Evolutionary conservation across 257 asterid genomes (phyloP).

Genomic region (Penstemon eatonii): DNA sequence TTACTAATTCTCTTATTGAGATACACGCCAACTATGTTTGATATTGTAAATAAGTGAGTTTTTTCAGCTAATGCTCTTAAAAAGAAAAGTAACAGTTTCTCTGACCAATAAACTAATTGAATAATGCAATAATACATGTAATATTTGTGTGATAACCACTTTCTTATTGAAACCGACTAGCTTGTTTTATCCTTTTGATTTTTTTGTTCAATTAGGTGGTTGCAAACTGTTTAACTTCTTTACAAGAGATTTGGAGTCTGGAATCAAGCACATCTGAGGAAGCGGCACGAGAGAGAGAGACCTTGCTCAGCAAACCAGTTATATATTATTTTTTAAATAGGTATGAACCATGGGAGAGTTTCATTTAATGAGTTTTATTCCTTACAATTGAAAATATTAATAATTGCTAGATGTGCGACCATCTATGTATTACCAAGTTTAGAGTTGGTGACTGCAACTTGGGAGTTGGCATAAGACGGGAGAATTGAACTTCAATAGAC

Average conservation of each 20-base stretch:
- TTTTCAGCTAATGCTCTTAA: background rate
- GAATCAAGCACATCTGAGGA: conserved; percentile 93
- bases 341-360: conserved; percentile 33
- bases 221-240: conserved; percentile 80
- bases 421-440: background rate
- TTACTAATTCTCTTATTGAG: background rate
- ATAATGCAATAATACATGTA: background rate
- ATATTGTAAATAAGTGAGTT: background rate
- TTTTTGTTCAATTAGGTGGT: conserved; percentile 62
- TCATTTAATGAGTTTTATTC: conserved; percentile 1
- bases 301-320: conserved; percentile 76
- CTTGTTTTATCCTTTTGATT: conserved; percentile 16
- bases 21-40: background rate
- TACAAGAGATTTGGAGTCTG: conserved; percentile 95
- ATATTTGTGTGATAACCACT: conserved; percentile 1
- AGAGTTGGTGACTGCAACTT: conserved; percentile 14
- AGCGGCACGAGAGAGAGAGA: conserved; percentile 82
- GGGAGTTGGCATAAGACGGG: background rate
- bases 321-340: conserved; percentile 87
- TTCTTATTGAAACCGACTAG: background rate
- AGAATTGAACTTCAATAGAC: background rate
- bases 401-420: background rate
- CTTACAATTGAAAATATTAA: background rate
- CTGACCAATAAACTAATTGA: background rate
- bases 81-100: background rate